Evolutionary conservation across 164 flowering plant species (phyloP).

Genomic region (Pachysandra terminalis): DNA sequence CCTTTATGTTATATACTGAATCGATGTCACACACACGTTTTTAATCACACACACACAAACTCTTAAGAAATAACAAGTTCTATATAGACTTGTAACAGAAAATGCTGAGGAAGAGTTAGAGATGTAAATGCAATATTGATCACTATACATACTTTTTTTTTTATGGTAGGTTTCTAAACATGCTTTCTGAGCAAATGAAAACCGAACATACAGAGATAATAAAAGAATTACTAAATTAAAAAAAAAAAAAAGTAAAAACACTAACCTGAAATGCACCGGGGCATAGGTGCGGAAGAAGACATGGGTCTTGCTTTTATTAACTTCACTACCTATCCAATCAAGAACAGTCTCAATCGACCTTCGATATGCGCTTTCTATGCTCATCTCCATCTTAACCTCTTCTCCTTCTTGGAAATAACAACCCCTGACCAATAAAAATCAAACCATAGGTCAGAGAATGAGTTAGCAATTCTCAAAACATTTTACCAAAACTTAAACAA

Average conservation of each 20-base stretch:
- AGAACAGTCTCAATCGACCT: constrained; percentile 51
- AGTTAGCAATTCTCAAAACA: background rate
- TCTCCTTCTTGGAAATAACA: constrained; percentile 74
- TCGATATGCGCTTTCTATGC: constrained; percentile 44
- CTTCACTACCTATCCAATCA: constrained; percentile 46
- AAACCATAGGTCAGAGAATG: constrained; percentile 4
- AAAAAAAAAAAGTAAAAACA: too few species aligned
- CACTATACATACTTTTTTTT: background rate
- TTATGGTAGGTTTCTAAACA: too few species aligned
- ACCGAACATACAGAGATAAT: background rate
- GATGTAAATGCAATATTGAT: too few species aligned
- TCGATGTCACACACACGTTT: too few species aligned
- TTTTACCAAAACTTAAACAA: too few species aligned
- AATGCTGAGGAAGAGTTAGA: background rate
- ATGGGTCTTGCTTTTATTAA: constrained; percentile 45
- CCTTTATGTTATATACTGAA: too few species aligned
- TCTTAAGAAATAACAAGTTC: too few species aligned
- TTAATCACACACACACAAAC: too few species aligned
- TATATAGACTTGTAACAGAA: background rate
- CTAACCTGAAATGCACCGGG: constrained; percentile 82
- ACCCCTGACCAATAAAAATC: constrained; percentile 43
- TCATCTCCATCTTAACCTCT: constrained; percentile 59
- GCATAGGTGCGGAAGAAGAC: constrained; percentile 60
- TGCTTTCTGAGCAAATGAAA: background rate
- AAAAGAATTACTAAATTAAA: background rate